Evolutionary conservation across 2,329 filamentous ascomycete species (phyloP).

Genomic region (Arthroderma uncinatum): DNA sequence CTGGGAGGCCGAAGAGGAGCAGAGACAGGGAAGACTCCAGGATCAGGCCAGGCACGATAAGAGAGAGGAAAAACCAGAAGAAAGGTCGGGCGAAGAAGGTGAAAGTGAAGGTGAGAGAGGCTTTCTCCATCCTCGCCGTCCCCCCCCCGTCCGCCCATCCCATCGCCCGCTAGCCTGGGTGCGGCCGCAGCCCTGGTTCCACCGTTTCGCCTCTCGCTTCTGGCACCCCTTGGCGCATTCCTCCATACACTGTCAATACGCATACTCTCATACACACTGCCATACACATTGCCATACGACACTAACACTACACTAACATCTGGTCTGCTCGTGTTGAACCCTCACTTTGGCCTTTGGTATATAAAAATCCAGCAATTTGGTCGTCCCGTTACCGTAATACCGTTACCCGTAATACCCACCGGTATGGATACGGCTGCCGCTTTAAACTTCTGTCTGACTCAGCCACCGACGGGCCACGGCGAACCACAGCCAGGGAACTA

Average conservation of each 20-base stretch:
- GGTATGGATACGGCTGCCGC: not conserved
- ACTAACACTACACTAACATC: too few species aligned
- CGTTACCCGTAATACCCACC: not conserved
- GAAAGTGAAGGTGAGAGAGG: too few species aligned
- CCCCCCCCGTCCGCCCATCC: not conserved
- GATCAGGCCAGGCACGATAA: not conserved
- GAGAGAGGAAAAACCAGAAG: not conserved
- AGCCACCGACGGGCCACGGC: not conserved
- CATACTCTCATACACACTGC: not conserved
- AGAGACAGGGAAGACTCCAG: not conserved
- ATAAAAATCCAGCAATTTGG: not conserved
- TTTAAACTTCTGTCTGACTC: not conserved
- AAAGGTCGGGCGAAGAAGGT: too few species aligned
- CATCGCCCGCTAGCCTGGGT: constrained; percentile 2
- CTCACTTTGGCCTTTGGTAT: too few species aligned
- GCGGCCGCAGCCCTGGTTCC: constrained; percentile 1
- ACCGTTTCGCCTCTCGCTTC: constrained; percentile 5
- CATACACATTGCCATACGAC: too few species aligned
- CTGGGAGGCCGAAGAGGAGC: not conserved
- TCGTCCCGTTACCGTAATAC: not conserved
- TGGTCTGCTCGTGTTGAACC: too few species aligned
- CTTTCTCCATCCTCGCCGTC: not conserved
- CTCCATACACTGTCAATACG: not conserved
- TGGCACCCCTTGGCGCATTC: not conserved
- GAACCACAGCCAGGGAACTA: not conserved